Percentiles rank a stretch among this genome's conserved stretches.
phyloP scores from a whole-genome alignment of 164 flowering plant species.

The Nelumbo lutea region DNA sequence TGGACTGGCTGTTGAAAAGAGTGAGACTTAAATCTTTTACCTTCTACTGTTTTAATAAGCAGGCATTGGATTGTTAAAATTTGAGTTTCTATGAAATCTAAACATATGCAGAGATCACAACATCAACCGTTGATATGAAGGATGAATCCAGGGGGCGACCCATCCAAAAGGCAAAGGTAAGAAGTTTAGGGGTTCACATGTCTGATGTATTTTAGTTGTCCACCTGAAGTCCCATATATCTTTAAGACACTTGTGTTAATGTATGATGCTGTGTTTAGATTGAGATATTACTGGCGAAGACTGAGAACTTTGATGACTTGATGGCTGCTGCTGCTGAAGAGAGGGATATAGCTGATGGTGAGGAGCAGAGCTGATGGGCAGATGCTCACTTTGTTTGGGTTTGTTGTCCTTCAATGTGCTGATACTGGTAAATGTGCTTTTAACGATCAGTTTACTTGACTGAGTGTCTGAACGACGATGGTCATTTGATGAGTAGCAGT shows the following conservation, averaged over 20 bases:
- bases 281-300: slow-evolving; percentile 74
- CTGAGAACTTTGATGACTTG: slow-evolving; percentile 76
- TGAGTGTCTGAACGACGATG: background rate
- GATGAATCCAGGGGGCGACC: slow-evolving; percentile 78
- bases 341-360: slow-evolving; percentile 36
- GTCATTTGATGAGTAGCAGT: background rate
- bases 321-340: slow-evolving; percentile 83
- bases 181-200: background rate
- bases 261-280: slow-evolving; percentile 38
- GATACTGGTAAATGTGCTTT: slow-evolving; percentile 7
- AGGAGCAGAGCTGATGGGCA: slow-evolving; percentile 48
- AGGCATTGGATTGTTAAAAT: too few relatives aligned
- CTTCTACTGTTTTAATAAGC: background rate
- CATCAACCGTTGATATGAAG: slow-evolving; percentile 82
- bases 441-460: background rate
- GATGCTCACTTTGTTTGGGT: background rate
- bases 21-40: slow-evolving; percentile 26
- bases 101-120: slow-evolving; percentile 56
- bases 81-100: background rate
- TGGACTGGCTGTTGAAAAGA: slow-evolving; percentile 73
- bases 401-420: background rate
- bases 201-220: background rate
- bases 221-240: background rate
- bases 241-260: too few relatives aligned
- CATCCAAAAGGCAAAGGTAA: slow-evolving; percentile 80